These are phyloP conservation scores for Hypoxylon rubiginosum DNA, from an alignment of 2,329 filamentous ascomycete genomes.

Conservation along the genomic window DNA sequence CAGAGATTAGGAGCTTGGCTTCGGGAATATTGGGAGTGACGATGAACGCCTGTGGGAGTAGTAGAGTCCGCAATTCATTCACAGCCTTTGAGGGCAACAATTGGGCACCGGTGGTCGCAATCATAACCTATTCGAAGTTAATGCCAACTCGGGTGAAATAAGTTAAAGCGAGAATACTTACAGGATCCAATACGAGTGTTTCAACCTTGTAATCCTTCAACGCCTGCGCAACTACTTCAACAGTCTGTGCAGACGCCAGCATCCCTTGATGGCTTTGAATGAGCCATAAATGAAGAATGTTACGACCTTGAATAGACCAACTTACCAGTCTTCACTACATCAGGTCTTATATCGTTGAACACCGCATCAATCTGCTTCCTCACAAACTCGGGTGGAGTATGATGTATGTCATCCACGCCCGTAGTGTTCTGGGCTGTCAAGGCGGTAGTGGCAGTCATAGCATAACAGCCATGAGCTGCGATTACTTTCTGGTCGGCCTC, in stretches of 20 bases:
- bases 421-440: constrained; percentile 96
- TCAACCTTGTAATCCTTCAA: constrained; percentile 70
- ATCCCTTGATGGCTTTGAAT: constrained; percentile 70
- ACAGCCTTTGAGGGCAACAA: constrained; percentile 77
- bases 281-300: constrained; percentile 3
- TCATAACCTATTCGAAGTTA: constrained; percentile 78
- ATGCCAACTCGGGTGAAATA: constrained; percentile 1
- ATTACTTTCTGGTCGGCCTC: constrained; percentile 97
- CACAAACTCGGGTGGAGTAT: constrained; percentile 83
- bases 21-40: constrained; percentile 85
- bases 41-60: constrained; percentile 76
- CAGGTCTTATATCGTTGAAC: constrained; percentile 84
- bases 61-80: constrained; percentile 66
- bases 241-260: constrained; percentile 80
- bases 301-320: constrained; percentile 23
- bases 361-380: constrained; percentile 87
- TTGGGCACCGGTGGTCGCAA: constrained; percentile 82
- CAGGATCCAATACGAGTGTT: constrained; percentile 79
- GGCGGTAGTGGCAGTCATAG: constrained; percentile 94
- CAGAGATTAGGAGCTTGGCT: constrained; percentile 73
- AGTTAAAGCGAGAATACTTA: constrained; percentile 56
- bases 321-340: constrained; percentile 92
- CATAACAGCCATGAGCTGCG: constrained; percentile 92
- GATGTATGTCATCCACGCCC: constrained; percentile 85
- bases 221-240: constrained; percentile 75